These are phyloP conservation scores for Kalanchoe fedtschenkoi DNA, from an alignment of 164 flowering plant genomes.

Conservation along the genomic window DNA sequence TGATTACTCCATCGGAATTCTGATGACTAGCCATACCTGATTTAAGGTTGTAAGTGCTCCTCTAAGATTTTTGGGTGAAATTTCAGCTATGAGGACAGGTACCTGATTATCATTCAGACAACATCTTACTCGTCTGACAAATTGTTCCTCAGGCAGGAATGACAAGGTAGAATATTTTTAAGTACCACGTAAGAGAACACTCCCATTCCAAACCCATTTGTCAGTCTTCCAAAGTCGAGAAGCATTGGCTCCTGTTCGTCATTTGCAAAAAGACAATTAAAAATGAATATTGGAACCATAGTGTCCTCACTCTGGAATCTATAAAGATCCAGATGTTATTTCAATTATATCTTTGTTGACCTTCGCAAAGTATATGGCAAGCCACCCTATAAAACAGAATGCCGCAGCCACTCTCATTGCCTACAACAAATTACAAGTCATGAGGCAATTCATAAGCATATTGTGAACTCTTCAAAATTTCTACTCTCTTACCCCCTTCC, in stretches of 20 bases:
- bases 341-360: slow-evolving; percentile 13
- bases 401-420: slow-evolving; percentile 40
- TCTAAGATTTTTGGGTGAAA: slow-evolving; percentile 55
- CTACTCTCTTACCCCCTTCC: slow-evolving; percentile 21
- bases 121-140: neutral
- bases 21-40: slow-evolving; percentile 29
- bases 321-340: neutral
- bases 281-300: slow-evolving; percentile 9
- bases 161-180: neutral
- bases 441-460: neutral
- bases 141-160: neutral
- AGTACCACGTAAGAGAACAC: slow-evolving; percentile 57
- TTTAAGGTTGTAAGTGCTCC: slow-evolving; percentile 54
- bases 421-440: slow-evolving; percentile 20
- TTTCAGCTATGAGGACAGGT: slow-evolving; percentile 63
- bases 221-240: slow-evolving; percentile 51
- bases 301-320: neutral
- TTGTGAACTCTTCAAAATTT: neutral
- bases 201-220: slow-evolving; percentile 65
- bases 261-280: slow-evolving; percentile 12
- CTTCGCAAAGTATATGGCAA: slow-evolving; percentile 45
- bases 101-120: slow-evolving; percentile 25
- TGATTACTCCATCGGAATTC: neutral
- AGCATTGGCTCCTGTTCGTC: slow-evolving; percentile 26
- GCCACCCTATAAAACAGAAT: slow-evolving; percentile 51